These are phyloP conservation scores for Agapanthus africanus DNA, from an alignment of 106 monocot species.

Conservation along the genomic window DNA sequence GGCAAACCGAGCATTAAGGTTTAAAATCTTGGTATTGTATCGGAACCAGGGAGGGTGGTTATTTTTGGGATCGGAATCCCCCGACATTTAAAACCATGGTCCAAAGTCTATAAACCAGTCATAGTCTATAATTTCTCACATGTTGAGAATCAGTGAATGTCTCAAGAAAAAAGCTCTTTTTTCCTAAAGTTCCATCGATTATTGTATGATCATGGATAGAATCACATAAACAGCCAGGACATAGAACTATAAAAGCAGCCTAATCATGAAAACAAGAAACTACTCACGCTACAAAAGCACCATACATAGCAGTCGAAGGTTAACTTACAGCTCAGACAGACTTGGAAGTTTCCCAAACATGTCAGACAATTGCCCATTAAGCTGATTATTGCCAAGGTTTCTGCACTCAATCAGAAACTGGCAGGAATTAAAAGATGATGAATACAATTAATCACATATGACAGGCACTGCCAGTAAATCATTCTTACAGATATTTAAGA, in stretches of 20 bases:
- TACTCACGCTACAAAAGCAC: neutral
- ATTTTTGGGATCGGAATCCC: no score
- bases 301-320: neutral
- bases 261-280: neutral
- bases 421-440: neutral
- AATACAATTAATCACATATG: neutral
- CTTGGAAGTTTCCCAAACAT: constrained; percentile 82
- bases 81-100: no score
- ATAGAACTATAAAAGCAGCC: neutral
- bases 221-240: neutral
- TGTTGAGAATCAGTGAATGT: no score
- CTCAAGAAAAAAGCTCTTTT: neutral
- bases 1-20: no score
- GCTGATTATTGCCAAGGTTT: constrained; percentile 76
- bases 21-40: no score
- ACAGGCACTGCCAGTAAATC: neutral
- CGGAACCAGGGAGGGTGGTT: no score
- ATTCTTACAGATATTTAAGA: constrained; percentile 68
- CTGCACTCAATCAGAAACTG: constrained; percentile 31
- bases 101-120: no score
- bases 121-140: no score
- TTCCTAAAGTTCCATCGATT: neutral
- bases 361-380: constrained; percentile 81
- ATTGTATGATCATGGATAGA: neutral
- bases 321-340: constrained; percentile 72